phyloP scores from a whole-genome alignment of 164 flowering plant species.

The Annona squamosa region DNA sequence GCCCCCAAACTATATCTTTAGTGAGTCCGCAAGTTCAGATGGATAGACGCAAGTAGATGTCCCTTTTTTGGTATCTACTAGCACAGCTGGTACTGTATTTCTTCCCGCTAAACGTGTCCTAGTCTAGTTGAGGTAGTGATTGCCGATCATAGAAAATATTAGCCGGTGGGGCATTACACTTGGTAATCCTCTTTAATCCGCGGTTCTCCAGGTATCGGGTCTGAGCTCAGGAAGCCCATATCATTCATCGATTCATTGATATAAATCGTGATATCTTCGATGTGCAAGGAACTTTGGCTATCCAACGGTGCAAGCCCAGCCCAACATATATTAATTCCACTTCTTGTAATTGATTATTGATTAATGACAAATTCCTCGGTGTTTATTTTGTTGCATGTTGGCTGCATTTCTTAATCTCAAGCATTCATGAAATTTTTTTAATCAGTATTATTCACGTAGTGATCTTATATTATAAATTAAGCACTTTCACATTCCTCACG shows the following conservation, averaged over 20 bases:
- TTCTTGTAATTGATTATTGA: too few species aligned
- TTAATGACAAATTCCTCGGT: too few species aligned
- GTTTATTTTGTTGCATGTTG: neutral
- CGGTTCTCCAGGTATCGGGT: slow-evolving; percentile 30
- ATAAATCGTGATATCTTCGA: slow-evolving; percentile 61
- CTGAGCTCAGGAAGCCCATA: slow-evolving; percentile 42
- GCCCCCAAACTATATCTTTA: too few species aligned
- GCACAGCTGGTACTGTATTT: too few species aligned
- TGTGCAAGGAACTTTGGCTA: slow-evolving; percentile 37
- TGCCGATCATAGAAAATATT: too few species aligned
- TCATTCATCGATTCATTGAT: slow-evolving; percentile 27
- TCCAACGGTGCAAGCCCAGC: slow-evolving; percentile 36
- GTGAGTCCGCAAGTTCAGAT: too few species aligned
- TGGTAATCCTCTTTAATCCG: slow-evolving; percentile 31
- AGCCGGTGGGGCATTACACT: neutral
- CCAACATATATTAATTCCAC: slow-evolving; percentile 29
- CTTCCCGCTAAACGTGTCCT: too few species aligned
- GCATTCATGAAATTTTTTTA: neutral
- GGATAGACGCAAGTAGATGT: too few species aligned
- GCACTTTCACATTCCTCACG: too few species aligned
- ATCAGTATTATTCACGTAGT: neutral
- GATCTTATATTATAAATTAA: neutral
- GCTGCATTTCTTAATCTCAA: too few species aligned
- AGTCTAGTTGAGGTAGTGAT: too few species aligned
- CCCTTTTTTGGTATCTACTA: too few species aligned